Conservation (phyloP, 1,139 yeast species). For the Debaryomyces sp. region DNA sequence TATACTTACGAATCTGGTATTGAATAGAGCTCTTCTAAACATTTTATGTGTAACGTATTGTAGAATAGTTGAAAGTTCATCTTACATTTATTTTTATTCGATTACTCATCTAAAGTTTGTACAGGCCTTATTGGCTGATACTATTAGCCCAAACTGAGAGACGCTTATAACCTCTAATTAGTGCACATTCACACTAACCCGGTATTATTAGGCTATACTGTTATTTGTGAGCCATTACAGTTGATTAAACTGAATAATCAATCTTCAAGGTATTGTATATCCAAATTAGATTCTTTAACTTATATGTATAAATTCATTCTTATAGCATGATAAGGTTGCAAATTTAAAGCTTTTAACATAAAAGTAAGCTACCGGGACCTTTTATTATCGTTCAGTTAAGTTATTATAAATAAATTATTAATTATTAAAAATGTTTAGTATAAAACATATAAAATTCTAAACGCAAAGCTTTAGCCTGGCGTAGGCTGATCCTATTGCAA, state of each 20-base stretch:
- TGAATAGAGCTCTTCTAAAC: constrained; percentile 29
- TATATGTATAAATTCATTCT: no score
- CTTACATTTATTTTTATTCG: neutral
- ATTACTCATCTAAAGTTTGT: constrained; percentile 6
- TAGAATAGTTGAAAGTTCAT: neutral
- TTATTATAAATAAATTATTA: neutral
- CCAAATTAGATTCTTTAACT: no score
- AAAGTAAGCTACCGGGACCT: neutral
- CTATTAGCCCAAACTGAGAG: neutral
- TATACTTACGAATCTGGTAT: constrained; percentile 25
- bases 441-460: neutral
- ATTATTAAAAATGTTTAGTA: neutral
- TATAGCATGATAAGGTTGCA: neutral
- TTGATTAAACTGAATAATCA: no score
- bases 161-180: neutral
- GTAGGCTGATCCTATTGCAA: constrained; percentile 31
- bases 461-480: constrained; percentile 29
- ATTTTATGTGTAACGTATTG: constrained; percentile 12
- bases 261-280: no score
- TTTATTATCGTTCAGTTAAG: neutral
- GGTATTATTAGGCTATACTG: no score
- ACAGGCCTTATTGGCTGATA: constrained; percentile 6
- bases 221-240: no score
- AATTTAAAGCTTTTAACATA: neutral
- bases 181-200: neutral